Conservation (phyloP, 2,329 filamentous ascomycete species). For the Colletotrichum tropicale region DNA sequence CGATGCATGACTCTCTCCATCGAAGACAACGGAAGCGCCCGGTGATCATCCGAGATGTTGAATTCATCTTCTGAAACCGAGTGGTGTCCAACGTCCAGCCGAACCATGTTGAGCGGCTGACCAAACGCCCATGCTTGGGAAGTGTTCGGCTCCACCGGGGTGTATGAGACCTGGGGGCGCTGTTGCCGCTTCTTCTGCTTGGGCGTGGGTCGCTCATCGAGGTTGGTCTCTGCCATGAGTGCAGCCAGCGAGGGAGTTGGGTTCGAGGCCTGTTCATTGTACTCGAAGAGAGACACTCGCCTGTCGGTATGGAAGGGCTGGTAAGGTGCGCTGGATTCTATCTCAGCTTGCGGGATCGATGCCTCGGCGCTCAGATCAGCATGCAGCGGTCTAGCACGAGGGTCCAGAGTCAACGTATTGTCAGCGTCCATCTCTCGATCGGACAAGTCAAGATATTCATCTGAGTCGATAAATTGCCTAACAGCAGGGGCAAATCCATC, state of each 20-base stretch:
- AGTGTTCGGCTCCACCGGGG: constrained; percentile 14
- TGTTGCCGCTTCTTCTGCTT: constrained; percentile 42
- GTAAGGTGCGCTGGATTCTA: constrained; percentile 94
- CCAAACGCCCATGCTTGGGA: constrained; percentile 62
- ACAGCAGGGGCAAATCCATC: constrained; percentile 61
- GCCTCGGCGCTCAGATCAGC: constrained; percentile 58
- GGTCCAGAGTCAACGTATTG: constrained; percentile 57
- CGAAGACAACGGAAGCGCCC: constrained; percentile 65
- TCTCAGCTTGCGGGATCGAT: constrained; percentile 79
- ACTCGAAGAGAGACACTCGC: constrained; percentile 79
- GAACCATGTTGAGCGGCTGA: constrained; percentile 52
- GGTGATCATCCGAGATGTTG: constrained; percentile 56
- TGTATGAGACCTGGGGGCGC: constrained; percentile 22
- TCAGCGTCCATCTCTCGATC: constrained; percentile 59
- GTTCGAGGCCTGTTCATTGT: constrained; percentile 38
- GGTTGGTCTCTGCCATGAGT: constrained; percentile 43
- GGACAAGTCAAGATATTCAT: constrained; percentile 59
- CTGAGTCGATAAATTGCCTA: constrained; percentile 59
- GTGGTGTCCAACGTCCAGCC: constrained; percentile 57
- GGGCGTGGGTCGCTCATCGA: constrained; percentile 41
- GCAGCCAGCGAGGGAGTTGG: constrained; percentile 40
- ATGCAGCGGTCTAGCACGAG: constrained; percentile 39
- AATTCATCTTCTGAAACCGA: constrained; percentile 57
- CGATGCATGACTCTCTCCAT: constrained; percentile 68
- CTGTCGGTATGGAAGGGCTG: constrained; percentile 95